A percentile compares a stretch with the other conserved stretches of the same genome.
Conservation (phyloP, 2,329 filamentous ascomycete species). For the Claviceps pusilla region DNA sequence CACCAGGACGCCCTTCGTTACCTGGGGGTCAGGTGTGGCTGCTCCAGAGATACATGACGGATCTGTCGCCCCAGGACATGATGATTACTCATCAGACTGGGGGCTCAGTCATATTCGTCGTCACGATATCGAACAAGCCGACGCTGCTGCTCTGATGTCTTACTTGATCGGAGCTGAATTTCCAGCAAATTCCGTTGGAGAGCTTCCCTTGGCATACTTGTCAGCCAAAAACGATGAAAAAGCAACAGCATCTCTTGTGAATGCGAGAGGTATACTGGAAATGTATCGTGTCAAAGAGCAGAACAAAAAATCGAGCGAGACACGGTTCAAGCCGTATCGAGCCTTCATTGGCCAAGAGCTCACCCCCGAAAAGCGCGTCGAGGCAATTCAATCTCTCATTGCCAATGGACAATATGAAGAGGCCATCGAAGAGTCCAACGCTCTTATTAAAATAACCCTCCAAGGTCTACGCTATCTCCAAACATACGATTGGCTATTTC, state of each 20-base stretch:
- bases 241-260: slow-evolving; percentile 68
- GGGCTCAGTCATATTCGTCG: slow-evolving; percentile 62
- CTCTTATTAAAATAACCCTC: slow-evolving; percentile 61
- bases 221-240: slow-evolving; percentile 60
- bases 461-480: slow-evolving; percentile 84
- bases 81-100: slow-evolving; percentile 88
- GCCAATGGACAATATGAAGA: slow-evolving; percentile 50
- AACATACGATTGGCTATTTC: slow-evolving; percentile 96
- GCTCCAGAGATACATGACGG: slow-evolving; percentile 46
- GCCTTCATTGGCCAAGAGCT: slow-evolving; percentile 49
- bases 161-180: slow-evolving; percentile 79
- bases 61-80: slow-evolving; percentile 59
- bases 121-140: slow-evolving; percentile 85
- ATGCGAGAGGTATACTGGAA: slow-evolving; percentile 75
- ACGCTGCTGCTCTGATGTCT: slow-evolving; percentile 89
- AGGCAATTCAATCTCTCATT: slow-evolving; percentile 54
- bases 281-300: slow-evolving; percentile 94
- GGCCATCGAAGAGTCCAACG: slow-evolving; percentile 64
- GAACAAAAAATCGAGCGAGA: slow-evolving; percentile 57
- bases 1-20: slow-evolving; percentile 81
- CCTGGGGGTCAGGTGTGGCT: slow-evolving; percentile 85
- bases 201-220: slow-evolving; percentile 73
- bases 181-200: slow-evolving; percentile 90
- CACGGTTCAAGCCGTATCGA: slow-evolving; percentile 64
- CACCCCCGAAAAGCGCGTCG: slow-evolving; percentile 51